Conservation (phyloP, 2,329 filamentous ascomycete genomes). For the Colletotrichum paranaense region DNA sequence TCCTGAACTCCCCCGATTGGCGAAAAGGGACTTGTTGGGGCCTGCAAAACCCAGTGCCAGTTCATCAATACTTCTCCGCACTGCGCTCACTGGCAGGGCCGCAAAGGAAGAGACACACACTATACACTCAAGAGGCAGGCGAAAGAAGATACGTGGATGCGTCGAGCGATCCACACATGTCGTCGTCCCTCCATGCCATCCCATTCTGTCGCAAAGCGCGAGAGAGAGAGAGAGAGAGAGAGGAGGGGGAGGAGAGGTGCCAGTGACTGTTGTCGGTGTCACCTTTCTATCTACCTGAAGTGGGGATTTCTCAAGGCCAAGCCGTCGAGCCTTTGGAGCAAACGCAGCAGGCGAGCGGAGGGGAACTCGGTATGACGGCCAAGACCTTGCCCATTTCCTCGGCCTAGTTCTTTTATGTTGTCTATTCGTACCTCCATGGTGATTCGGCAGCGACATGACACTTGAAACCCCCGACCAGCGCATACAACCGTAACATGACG, state of each 20-base stretch:
- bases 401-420: neutral
- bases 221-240: neutral
- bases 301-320: slow-evolving; percentile 10
- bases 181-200: slow-evolving; percentile 10
- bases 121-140: slow-evolving; percentile 1
- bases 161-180: slow-evolving; percentile 22
- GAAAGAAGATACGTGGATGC: neutral
- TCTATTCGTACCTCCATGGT: neutral
- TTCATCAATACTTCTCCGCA: slow-evolving; percentile 25
- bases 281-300: slow-evolving; percentile 16
- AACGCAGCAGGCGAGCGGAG: slow-evolving; percentile 5
- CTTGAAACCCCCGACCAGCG: slow-evolving; percentile 32
- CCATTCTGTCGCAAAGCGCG: slow-evolving; percentile 21
- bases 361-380: slow-evolving; percentile 6
- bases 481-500: slow-evolving; percentile 33
- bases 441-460: slow-evolving; percentile 28
- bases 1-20: slow-evolving; percentile 35
- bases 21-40: slow-evolving; percentile 28
- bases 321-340: slow-evolving; percentile 16
- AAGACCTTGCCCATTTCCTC: slow-evolving; percentile 1
- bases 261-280: slow-evolving; percentile 4
- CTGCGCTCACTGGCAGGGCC: neutral
- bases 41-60: slow-evolving; percentile 31
- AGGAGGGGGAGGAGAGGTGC: neutral
- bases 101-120: neutral